phyloP scores from a whole-genome alignment of 2,329 filamentous ascomycete genomes.

The Scopulariopsis brevicaulis region DNA sequence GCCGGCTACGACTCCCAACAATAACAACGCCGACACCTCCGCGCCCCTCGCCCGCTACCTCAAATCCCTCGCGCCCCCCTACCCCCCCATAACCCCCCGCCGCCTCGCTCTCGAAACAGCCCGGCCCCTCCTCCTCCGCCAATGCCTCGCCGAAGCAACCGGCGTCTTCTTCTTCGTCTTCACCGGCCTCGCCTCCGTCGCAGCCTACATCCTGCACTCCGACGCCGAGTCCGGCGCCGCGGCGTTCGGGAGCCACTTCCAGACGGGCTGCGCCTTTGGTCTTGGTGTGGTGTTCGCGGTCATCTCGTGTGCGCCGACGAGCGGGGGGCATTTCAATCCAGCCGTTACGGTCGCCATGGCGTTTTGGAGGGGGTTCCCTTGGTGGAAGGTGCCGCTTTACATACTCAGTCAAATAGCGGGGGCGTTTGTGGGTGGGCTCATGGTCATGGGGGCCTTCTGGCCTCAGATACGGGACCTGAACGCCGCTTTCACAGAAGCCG shows the following conservation, averaged over 20 bases:
- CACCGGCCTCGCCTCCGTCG: slow-evolving; percentile 40
- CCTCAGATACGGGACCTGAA: slow-evolving; percentile 26
- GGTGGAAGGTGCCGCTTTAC: slow-evolving; percentile 44
- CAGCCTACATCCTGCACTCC: slow-evolving; percentile 35
- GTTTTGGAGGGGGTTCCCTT: slow-evolving; percentile 46
- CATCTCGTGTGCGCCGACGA: slow-evolving; percentile 40
- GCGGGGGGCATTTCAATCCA: slow-evolving; percentile 44
- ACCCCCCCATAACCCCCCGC: slow-evolving; percentile 33
- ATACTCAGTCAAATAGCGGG: slow-evolving; percentile 45
- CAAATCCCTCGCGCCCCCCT: neutral
- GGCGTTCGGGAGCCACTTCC: slow-evolving; percentile 34
- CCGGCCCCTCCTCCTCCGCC: slow-evolving; percentile 39
- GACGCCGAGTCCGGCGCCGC: slow-evolving; percentile 18
- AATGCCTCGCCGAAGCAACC: slow-evolving; percentile 43
- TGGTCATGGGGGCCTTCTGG: slow-evolving; percentile 46
- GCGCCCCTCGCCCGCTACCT: slow-evolving; percentile 1
- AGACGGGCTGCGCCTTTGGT: slow-evolving; percentile 43
- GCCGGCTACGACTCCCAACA: neutral
- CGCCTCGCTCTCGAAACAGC: slow-evolving; percentile 42
- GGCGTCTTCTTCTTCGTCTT: slow-evolving; percentile 47
- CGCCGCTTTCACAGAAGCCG: slow-evolving; percentile 21
- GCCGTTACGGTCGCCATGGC: slow-evolving; percentile 32
- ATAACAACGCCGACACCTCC: neutral
- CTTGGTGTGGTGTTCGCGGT: slow-evolving; percentile 48
- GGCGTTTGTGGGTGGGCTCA: slow-evolving; percentile 39